These are phyloP conservation scores for Calocera cornea DNA, from an alignment of 768 basidiomycete genomes.

Conservation along the genomic window DNA sequence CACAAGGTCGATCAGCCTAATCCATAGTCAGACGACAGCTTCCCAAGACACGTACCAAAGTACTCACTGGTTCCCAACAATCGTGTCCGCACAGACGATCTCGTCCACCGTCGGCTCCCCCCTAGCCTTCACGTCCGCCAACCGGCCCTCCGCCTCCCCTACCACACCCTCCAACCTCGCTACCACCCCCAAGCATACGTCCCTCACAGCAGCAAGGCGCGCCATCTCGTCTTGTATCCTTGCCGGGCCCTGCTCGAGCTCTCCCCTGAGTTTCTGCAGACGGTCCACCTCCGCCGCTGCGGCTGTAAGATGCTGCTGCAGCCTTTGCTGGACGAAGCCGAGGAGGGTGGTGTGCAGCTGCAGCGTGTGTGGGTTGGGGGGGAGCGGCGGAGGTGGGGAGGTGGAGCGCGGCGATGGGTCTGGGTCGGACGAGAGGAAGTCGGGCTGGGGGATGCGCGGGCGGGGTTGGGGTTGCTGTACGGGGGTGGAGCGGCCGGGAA, in stretches of 20 bases:
- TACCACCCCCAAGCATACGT: slow-evolving; percentile 74
- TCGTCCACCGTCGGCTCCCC: slow-evolving; percentile 94
- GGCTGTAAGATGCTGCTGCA: slow-evolving; percentile 53
- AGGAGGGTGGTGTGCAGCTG: slow-evolving; percentile 65
- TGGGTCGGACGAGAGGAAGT: slow-evolving; percentile 22
- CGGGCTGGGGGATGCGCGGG: slow-evolving; percentile 17
- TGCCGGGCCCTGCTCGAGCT: slow-evolving; percentile 79
- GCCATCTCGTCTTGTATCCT: slow-evolving; percentile 96
- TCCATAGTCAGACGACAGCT: neutral
- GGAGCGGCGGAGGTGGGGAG: slow-evolving; percentile 52
- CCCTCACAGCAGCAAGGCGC: slow-evolving; percentile 78
- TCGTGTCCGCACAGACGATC: slow-evolving; percentile 85
- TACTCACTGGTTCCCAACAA: slow-evolving; percentile 91
- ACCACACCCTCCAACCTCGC: slow-evolving; percentile 52
- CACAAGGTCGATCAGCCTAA: slow-evolving; percentile 84
- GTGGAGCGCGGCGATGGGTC: slow-evolving; percentile 11
- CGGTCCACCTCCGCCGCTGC: slow-evolving; percentile 55
- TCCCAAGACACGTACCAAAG: slow-evolving; percentile 11
- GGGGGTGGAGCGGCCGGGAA: slow-evolving; percentile 6
- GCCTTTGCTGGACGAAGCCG: slow-evolving; percentile 55
- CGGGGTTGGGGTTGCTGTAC: slow-evolving; percentile 12
- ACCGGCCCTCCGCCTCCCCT: slow-evolving; percentile 51
- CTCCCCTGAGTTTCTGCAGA: slow-evolving; percentile 64
- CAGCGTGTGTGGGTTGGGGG: slow-evolving; percentile 81
- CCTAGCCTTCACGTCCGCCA: slow-evolving; percentile 63